phyloP scores from a whole-genome alignment of 176 grass and related monocot species.

The Musa troglodytarum region DNA sequence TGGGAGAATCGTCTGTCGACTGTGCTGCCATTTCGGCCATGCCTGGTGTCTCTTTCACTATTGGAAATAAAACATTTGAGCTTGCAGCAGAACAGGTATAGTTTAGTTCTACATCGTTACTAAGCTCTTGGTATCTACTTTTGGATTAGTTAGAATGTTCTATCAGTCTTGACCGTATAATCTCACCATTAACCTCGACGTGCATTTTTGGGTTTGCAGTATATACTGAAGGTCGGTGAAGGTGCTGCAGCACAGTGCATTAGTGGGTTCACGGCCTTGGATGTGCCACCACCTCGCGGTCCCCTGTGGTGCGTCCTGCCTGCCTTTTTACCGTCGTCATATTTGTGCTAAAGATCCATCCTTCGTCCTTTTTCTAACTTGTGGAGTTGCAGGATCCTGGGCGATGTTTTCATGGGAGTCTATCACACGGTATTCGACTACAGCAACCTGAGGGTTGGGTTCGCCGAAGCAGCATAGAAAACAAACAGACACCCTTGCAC shows the following conservation, averaged over 20 bases:
- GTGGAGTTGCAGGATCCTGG: not conserved
- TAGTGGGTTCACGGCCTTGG: conserved; percentile 54
- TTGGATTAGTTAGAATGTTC: not conserved
- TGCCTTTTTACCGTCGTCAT: no score
- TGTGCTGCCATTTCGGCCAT: conserved; percentile 31
- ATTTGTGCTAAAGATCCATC: not conserved
- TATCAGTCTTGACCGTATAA: not conserved
- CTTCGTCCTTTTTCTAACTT: not conserved
- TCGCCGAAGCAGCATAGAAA: not conserved
- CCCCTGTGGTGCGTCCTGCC: conserved; percentile 39
- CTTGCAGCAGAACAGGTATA: conserved; percentile 47
- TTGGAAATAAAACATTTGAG: conserved; percentile 52
- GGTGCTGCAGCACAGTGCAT: conserved; percentile 44
- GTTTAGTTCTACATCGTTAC: not conserved
- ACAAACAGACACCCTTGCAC: no score
- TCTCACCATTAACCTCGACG: not conserved
- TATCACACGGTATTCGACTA: conserved; percentile 11
- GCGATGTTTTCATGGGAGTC: conserved; percentile 9
- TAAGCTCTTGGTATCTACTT: no score
- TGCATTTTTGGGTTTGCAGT: conserved; percentile 21
- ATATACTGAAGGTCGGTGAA: conserved; percentile 50
- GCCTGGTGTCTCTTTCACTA: conserved; percentile 36
- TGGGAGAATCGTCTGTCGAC: conserved; percentile 48
- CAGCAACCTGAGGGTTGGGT: not conserved
- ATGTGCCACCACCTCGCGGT: conserved; percentile 41